Evolutionary conservation across 805 yeast species (phyloP), one percentile per base, ranked within the genome.

Genomic region (Candida takata): DNA sequence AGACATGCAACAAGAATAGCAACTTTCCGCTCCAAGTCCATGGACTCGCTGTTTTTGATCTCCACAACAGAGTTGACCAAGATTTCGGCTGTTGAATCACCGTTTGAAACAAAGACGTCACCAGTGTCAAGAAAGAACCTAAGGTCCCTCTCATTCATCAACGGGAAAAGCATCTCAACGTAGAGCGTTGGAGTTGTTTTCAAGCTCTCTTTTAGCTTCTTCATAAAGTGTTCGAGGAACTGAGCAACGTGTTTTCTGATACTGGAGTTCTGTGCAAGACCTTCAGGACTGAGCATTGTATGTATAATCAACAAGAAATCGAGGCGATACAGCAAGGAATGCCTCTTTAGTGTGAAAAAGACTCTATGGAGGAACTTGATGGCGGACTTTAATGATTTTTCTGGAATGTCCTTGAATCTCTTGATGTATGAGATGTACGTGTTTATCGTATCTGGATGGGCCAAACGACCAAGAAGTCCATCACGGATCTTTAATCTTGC

Each of bases 331-430:
- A 84, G 55, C 24, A 72, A 59, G 0, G 77, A 63, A 28, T 77
- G 75, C 34, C 67, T 69, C 38, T 82, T 79, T 27, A 74, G 69
- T 32, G 75, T 67, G 32, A 80, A 77, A 45, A 86, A 76, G 1
- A 85, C 58, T 21, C 84, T 64, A 51, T 84, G 85, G 50, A 87
- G 77, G 51, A 74, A 90, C 1, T 80, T 64, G 8, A 92, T 52
- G 9, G 81, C 77, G 32, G 70, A 67, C 45, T 77, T 78, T 30
- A 90, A 60, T 33, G 77, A 79, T 10, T 61, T 66, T 36, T 75
- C 75, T 2, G 69, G 57, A 24, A 88, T 57, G 38, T 85, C 95
- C 34, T 62, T 64, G 52, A 68, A 85, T 41, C 79, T 65, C 8
- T 70, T 60, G 28, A 90, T 64, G 39, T 71, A 74, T 34, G 69